Evolutionary conservation across 2,329 filamentous ascomycete species (phyloP).

Genomic region (Aspergillus eucalypticola): DNA sequence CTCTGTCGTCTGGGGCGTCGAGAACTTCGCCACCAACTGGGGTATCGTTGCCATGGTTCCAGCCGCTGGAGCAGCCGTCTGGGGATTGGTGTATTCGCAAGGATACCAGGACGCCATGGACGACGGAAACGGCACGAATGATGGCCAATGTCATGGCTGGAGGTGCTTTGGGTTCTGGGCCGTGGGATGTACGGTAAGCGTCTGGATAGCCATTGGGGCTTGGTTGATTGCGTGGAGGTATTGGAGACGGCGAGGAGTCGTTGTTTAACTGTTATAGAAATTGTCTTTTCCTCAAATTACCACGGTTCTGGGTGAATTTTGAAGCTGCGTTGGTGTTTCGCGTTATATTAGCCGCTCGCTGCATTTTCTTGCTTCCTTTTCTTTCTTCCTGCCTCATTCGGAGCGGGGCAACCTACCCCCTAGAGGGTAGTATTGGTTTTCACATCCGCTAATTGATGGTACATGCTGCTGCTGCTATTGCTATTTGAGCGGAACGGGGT

Average conservation of each 20-base stretch:
- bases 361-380: too few relatives aligned
- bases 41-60: constrained; percentile 92
- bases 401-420: too few relatives aligned
- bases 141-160: constrained; percentile 74
- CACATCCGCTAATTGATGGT: too few relatives aligned
- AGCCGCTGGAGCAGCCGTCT: constrained; percentile 81
- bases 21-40: constrained; percentile 99
- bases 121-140: constrained; percentile 39
- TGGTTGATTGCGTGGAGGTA: constrained; percentile 83
- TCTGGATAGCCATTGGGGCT: constrained; percentile 72
- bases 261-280: constrained; percentile 49
- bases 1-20: constrained; percentile 96
- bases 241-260: constrained; percentile 75
- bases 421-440: too few relatives aligned
- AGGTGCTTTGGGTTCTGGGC: constrained; percentile 90
- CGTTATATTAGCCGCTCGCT: too few relatives aligned
- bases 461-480: too few relatives aligned
- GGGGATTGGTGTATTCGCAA: constrained; percentile 81
- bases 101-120: constrained; percentile 45
- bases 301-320: too few relatives aligned
- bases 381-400: too few relatives aligned
- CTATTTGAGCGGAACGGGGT: too few relatives aligned
- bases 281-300: too few relatives aligned
- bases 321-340: too few relatives aligned
- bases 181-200: constrained; percentile 68